A percentile compares a stretch with the other conserved stretches of the same genome.
These are phyloP conservation scores for Sisymbrium irio DNA, from an alignment of 345 rosid genomes.

Conservation along the genomic window DNA sequence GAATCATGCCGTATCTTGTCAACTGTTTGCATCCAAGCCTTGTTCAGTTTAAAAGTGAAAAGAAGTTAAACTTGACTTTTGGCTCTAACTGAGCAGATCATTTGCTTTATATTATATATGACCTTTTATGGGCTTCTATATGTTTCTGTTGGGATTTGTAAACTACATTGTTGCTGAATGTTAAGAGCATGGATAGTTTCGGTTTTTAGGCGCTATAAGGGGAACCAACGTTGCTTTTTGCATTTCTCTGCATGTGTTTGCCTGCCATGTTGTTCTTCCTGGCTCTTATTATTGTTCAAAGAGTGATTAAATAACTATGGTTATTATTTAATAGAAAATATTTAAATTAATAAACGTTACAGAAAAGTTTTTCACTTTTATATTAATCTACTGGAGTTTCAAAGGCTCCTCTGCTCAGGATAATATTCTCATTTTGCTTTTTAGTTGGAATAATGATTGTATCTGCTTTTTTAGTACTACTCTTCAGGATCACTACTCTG, in stretches of 20 bases:
- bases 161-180: neutral
- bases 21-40: no score
- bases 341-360: neutral
- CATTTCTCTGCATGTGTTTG: neutral
- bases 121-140: neutral
- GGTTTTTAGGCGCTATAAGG: no score
- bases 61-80: neutral
- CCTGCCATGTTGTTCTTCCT: neutral
- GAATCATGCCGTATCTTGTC: no score
- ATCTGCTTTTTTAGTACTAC: neutral
- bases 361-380: neutral
- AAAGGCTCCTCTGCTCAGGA: conserved; percentile 27
- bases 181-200: neutral
- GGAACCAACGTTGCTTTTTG: neutral
- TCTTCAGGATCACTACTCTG: conserved; percentile 33
- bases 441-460: conserved; percentile 29
- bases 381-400: neutral
- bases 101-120: neutral
- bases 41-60: neutral
- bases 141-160: neutral
- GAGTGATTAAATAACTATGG: no score
- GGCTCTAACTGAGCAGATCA: neutral
- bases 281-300: neutral
- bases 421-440: conserved; percentile 25
- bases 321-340: neutral